phyloP scores from a whole-genome alignment of 148 eudicot species.

The Salicornia ramosissima region DNA sequence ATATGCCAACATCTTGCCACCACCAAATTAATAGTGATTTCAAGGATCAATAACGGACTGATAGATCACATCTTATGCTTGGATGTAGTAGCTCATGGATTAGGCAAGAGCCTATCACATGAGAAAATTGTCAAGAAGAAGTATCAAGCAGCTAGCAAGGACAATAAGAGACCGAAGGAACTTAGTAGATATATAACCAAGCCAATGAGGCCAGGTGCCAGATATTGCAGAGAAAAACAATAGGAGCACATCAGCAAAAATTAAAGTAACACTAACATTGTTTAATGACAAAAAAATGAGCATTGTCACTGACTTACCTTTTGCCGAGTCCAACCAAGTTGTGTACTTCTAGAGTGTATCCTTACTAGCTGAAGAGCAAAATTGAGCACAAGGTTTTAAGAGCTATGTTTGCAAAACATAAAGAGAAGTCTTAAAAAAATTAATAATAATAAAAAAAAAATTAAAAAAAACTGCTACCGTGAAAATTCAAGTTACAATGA shows the following conservation, averaged over 20 bases:
- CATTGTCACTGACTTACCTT: conserved; percentile 42
- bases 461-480: too few species aligned
- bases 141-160: neutral
- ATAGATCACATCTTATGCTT: neutral
- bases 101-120: neutral
- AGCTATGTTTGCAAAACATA: conserved; percentile 3
- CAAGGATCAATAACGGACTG: neutral
- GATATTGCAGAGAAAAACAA: neutral
- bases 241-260: neutral
- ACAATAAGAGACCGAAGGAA: neutral
- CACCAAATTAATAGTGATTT: neutral
- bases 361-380: conserved; percentile 47
- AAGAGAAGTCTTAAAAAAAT: neutral
- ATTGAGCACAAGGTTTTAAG: conserved; percentile 1
- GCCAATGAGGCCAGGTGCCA: neutral
- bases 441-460: neutral
- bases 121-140: neutral
- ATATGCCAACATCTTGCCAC: neutral
- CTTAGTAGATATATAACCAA: neutral
- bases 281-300: neutral
- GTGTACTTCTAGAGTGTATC: conserved; percentile 71
- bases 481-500: too few species aligned
- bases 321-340: conserved; percentile 84
- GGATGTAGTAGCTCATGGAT: neutral
- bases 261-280: neutral